Conservation (phyloP, 306 rosid species). For the Medicago arabica region DNA sequence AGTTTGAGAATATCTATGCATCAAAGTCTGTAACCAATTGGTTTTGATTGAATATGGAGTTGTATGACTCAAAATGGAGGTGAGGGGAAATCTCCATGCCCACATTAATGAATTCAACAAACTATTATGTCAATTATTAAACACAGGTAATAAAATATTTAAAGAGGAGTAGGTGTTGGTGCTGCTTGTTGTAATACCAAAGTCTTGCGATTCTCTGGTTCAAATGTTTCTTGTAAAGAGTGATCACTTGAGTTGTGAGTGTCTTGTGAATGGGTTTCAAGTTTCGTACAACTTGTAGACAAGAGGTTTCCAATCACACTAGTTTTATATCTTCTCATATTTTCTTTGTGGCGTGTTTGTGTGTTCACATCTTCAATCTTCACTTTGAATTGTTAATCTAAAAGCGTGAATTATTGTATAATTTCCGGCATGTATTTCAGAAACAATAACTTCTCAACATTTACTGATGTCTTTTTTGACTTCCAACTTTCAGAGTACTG, state of each 20-base stretch:
- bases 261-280: no score
- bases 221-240: no score
- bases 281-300: not conserved
- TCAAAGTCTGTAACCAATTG: not conserved
- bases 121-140: not conserved
- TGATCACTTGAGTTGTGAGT: no score
- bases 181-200: no score
- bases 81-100: not conserved
- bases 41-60: not conserved
- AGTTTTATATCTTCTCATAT: not conserved
- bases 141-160: not conserved
- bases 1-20: not conserved
- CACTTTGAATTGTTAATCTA: constrained; percentile 33
- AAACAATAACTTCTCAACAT: constrained; percentile 11
- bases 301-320: not conserved
- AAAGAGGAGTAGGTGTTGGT: no score
- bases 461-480: constrained; percentile 4
- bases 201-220: no score
- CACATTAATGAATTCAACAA: not conserved
- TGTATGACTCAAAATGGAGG: not conserved
- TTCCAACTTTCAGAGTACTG: constrained; percentile 53
- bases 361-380: not conserved
- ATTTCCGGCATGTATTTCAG: constrained; percentile 27
- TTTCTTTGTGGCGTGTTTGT: not conserved
- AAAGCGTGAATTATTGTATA: not conserved